Percentiles rank a stretch among this genome's conserved stretches.
Conservation (phyloP, 306 rosid genomes). For the Trifolium repens region DNA sequence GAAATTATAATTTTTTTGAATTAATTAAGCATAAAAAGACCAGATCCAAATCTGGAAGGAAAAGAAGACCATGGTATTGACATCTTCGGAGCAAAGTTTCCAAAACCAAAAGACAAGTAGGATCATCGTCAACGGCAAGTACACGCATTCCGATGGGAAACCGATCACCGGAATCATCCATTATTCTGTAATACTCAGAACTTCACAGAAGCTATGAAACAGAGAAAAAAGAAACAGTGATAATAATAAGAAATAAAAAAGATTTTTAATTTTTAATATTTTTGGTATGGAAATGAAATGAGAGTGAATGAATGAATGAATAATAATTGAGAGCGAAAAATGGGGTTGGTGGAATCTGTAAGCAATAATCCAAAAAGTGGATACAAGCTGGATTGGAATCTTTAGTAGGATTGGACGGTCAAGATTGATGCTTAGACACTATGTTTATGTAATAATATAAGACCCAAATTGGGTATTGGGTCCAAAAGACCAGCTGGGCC, state of each 20-base stretch:
- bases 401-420: slow-evolving; percentile 15
- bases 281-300: not conserved
- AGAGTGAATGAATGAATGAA: not conserved
- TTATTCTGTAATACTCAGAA: not conserved
- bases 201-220: not conserved
- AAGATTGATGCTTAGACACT: not conserved
- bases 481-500: not conserved
- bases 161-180: slow-evolving; percentile 61
- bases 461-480: not conserved
- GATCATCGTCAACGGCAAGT: slow-evolving; percentile 94
- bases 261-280: not conserved
- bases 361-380: slow-evolving; percentile 3
- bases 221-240: not conserved
- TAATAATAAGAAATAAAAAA: not conserved
- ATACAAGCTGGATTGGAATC: slow-evolving; percentile 26
- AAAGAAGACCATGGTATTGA: slow-evolving; percentile 77
- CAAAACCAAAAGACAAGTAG: slow-evolving; percentile 76
- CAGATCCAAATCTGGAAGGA: slow-evolving; percentile 31
- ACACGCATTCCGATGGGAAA: slow-evolving; percentile 98
- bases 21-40: not conserved
- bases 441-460: not conserved
- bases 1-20: not conserved
- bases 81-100: slow-evolving; percentile 85
- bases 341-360: slow-evolving; percentile 14
- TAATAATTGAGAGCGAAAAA: not conserved